Conservation (phyloP, 768 basidiomycete genomes). For the Boletus rufocinnamomeus region DNA sequence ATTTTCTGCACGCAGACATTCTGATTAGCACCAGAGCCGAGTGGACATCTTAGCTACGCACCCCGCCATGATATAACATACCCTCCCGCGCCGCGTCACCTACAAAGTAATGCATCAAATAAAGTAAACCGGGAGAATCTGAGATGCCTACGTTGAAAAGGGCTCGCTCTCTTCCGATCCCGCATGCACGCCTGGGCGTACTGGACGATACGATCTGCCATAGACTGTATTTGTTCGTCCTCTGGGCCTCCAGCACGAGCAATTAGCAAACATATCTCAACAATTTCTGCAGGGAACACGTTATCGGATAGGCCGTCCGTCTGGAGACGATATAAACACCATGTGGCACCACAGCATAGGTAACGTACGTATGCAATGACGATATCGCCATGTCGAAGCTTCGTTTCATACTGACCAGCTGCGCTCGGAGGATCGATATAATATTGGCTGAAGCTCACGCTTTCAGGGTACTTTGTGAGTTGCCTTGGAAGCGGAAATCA, state of each 20-base stretch:
- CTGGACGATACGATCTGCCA: constrained; percentile 73
- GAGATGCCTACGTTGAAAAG: constrained; percentile 64
- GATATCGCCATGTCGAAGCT: constrained; percentile 54
- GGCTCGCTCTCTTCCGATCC: constrained; percentile 62
- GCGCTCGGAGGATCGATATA: constrained; percentile 42
- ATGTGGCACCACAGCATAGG: not conserved
- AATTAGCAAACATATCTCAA: constrained; percentile 67
- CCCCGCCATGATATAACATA: constrained; percentile 69
- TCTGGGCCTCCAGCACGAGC: constrained; percentile 58
- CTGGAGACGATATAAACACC: constrained; percentile 32
- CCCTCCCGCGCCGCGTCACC: constrained; percentile 67
- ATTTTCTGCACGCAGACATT: constrained; percentile 55
- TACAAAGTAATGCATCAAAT: constrained; percentile 28
- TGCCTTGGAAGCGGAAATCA: constrained; percentile 25
- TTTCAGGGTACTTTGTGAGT: constrained; percentile 38
- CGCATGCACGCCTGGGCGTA: constrained; percentile 73
- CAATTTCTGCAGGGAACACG: constrained; percentile 67
- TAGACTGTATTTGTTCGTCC: constrained; percentile 60
- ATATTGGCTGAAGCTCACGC: constrained; percentile 7
- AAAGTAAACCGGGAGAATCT: constrained; percentile 1
- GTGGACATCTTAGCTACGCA: constrained; percentile 43
- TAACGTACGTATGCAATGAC: constrained; percentile 49
- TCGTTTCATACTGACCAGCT: constrained; percentile 48
- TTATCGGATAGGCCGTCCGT: constrained; percentile 60
- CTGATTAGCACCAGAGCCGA: constrained; percentile 8